Evolutionary conservation across 805 yeast genomes (phyloP).

Genomic region (Wickerhamomyces bovis): DNA sequence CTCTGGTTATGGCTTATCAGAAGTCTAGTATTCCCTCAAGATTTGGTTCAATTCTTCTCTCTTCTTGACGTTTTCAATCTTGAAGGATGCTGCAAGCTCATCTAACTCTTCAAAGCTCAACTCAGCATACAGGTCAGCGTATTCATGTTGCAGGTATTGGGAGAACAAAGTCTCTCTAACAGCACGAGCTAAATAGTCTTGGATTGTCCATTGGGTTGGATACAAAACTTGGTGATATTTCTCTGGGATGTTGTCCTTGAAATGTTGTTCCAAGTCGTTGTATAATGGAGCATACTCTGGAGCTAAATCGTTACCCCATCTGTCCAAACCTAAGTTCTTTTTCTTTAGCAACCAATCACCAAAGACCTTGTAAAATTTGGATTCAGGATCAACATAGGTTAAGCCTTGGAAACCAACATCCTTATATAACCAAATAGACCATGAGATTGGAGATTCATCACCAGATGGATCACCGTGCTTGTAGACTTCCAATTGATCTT

Average conservation of each 20-base stretch:
- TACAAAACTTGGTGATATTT: slow-evolving; percentile 34
- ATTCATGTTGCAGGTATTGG: slow-evolving; percentile 39
- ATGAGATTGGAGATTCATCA: slow-evolving; percentile 37
- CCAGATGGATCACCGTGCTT: slow-evolving; percentile 43
- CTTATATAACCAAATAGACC: slow-evolving; percentile 51
- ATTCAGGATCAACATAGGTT: slow-evolving; percentile 39
- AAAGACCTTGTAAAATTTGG: slow-evolving; percentile 37
- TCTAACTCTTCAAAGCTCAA: slow-evolving; percentile 41
- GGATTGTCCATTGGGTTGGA: slow-evolving; percentile 36
- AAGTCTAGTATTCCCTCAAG: slow-evolving; percentile 9
- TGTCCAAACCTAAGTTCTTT: slow-evolving; percentile 39
- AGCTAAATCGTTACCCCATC: slow-evolving; percentile 44
- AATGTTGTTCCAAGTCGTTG: slow-evolving; percentile 31
- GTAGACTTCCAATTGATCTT: slow-evolving; percentile 41
- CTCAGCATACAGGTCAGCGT: slow-evolving; percentile 37
- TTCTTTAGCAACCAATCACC: slow-evolving; percentile 39
- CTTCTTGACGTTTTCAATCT: slow-evolving; percentile 38
- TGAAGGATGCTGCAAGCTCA: slow-evolving; percentile 45
- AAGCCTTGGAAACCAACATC: slow-evolving; percentile 49
- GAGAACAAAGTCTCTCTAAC: slow-evolving; percentile 38
- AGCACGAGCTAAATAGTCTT: slow-evolving; percentile 33
- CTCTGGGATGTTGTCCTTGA: slow-evolving; percentile 35
- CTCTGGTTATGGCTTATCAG: not conserved
- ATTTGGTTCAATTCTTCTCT: slow-evolving; percentile 35
- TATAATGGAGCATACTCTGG: slow-evolving; percentile 34